These are phyloP conservation scores for Boletus reticuloceps DNA, from an alignment of 768 basidiomycete genomes.

Conservation along the genomic window DNA sequence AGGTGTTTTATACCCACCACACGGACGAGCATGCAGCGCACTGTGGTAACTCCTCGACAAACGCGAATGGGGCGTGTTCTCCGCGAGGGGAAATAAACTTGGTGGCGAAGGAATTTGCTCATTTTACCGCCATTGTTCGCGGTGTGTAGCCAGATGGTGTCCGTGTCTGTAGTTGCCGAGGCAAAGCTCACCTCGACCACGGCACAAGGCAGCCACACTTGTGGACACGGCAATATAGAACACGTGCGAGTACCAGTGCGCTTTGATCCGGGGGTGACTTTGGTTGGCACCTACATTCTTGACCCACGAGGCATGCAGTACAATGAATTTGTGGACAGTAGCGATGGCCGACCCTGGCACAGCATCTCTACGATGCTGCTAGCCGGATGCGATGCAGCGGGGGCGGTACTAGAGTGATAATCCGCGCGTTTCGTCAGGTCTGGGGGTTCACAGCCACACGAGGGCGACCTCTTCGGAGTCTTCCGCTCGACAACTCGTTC, in stretches of 20 bases:
- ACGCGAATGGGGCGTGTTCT: slow-evolving; percentile 31
- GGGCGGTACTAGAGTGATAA: too few relatives aligned
- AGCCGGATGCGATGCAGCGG: slow-evolving; percentile 1
- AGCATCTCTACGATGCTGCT: background rate
- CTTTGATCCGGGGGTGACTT: slow-evolving; percentile 15
- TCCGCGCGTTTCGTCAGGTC: too few relatives aligned
- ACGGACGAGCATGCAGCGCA: slow-evolving; percentile 6
- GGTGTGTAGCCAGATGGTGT: slow-evolving; percentile 5
- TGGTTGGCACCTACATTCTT: slow-evolving; percentile 8
- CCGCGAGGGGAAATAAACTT: slow-evolving; percentile 25
- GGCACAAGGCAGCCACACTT: slow-evolving; percentile 13
- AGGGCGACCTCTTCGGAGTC: too few relatives aligned
- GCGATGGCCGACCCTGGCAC: background rate
- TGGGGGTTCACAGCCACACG: background rate
- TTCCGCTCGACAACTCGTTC: too few relatives aligned
- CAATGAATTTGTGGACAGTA: background rate
- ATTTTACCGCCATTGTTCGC: slow-evolving; percentile 12
- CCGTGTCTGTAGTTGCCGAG: slow-evolving; percentile 16
- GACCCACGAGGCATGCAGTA: slow-evolving; percentile 13
- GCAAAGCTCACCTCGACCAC: slow-evolving; percentile 9
- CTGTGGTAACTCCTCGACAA: slow-evolving; percentile 13
- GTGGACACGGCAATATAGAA: background rate
- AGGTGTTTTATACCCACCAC: slow-evolving; percentile 28
- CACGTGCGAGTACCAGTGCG: slow-evolving; percentile 15
- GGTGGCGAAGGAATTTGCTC: slow-evolving; percentile 9